Percentiles rank a stretch among this genome's conserved stretches.
Evolutionary conservation across 2,329 filamentous ascomycete genomes (phyloP).

Genomic region (Meredithiella fracta): DNA sequence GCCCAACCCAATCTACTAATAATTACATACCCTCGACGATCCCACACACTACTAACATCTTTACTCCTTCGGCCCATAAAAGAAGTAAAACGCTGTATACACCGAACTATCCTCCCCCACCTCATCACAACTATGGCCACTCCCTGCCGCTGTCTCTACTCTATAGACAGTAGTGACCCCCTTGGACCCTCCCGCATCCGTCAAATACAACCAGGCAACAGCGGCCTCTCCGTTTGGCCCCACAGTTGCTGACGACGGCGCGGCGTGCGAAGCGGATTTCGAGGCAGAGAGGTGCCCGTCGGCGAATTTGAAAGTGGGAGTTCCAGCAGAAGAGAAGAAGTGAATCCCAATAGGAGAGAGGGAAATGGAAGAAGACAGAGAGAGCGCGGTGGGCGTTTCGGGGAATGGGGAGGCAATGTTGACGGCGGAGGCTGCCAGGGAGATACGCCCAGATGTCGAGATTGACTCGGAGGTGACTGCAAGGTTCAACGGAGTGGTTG

Average conservation of each 20-base stretch:
- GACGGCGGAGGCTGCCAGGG: constrained; percentile 24
- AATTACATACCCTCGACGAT: background rate
- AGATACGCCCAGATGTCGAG: constrained; percentile 17
- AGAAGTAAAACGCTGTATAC: constrained; percentile 43
- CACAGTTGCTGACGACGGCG: background rate
- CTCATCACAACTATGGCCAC: constrained; percentile 17
- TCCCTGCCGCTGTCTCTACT: constrained; percentile 11
- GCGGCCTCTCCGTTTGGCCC: constrained; percentile 9
- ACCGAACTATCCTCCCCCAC: constrained; percentile 28
- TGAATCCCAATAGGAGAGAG: constrained; percentile 43
- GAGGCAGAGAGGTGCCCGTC: constrained; percentile 27
- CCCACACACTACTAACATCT: background rate
- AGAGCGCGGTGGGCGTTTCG: constrained; percentile 22
- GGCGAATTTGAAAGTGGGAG: constrained; percentile 44
- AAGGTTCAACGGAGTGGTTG: constrained; percentile 33
- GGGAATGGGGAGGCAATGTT: constrained; percentile 29
- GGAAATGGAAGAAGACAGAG: constrained; percentile 22
- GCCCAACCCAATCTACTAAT: background rate
- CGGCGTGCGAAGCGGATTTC: constrained; percentile 29
- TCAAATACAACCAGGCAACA: constrained; percentile 9
- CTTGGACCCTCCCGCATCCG: constrained; percentile 9
- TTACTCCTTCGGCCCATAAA: constrained; percentile 25
- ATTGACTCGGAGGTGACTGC: background rate
- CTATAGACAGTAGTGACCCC: constrained; percentile 7
- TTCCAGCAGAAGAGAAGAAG: constrained; percentile 40